Base-by-base conservation (phyloP, 495 filamentous ascomycete genomes). In the Aspergillus biplanus region DNA sequence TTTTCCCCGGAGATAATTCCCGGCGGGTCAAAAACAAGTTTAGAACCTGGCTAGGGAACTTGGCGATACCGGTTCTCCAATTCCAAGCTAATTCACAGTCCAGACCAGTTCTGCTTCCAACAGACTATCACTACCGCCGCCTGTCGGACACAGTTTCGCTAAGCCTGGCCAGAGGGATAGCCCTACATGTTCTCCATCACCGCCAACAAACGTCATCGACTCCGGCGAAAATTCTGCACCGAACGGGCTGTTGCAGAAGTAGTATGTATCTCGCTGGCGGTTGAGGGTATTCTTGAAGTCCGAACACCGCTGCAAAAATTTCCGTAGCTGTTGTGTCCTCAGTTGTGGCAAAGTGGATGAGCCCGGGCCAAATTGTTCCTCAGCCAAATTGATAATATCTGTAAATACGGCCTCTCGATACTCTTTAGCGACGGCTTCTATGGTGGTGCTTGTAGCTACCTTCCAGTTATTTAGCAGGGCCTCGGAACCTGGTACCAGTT, bases 171-270 rank as follows among this genome's bases (percentile, higher is more conserved):
- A 27, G 21, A 27, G 21, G 21, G 21, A 27, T 27, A 27, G 2
- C 1, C 21, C 21, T 27, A 27, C 21, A 27, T 27, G 21, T 27
- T 27, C 13, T 31, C 49, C 58, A n/a, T 53, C 58, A 7, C 58
- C 58, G 13, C 58, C 58, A 5, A 32, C 58, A 44, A 61, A 44
- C 3, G 18, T 54, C 58, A 61, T 61, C 6, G 33, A 18, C 18
- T 44, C 3, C 4, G 58, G 49, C 1, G 3, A 31, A 42, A 46
- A 55, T 9, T 48, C 27, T 0, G 13, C 13, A 1, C 59, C 59
- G 1, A n/a, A 3, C 2, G 34, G 35, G 27, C 34, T 47, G 32
- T 31, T 48, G 21, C 8, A 37, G 18, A 61, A 61, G 27, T 42
- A 18, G 27, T 48, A 48, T 0, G 13, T 2, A 13, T 54, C 33